A percentile compares a stretch with the other conserved stretches of the same genome.
Evolutionary conservation across 108 stramenopile genomes (phyloP).

Genomic region (Skeletonema potamos): DNA sequence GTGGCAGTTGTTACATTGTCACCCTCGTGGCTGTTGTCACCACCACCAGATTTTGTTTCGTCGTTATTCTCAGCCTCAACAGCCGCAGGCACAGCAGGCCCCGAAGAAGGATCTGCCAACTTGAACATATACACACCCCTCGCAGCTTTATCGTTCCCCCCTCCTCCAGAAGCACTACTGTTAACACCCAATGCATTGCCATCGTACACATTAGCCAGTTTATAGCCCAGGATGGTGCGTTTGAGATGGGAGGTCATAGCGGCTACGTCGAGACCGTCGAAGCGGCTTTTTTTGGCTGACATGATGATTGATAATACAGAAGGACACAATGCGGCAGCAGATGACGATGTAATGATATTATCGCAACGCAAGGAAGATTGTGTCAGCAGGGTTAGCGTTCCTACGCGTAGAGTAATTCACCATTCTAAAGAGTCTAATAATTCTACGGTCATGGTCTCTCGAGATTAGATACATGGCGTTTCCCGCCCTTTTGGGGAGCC

Average conservation of each 20-base stretch:
- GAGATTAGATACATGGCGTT: too few relatives aligned
- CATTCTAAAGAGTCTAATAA: too few relatives aligned
- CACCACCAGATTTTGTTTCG: not conserved
- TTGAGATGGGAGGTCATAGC: constrained; percentile 78
- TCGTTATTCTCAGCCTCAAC: not conserved
- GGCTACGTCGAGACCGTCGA: constrained; percentile 85
- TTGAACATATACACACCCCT: constrained; percentile 73
- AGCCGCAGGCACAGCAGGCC: constrained; percentile 10
- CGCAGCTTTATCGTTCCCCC: constrained; percentile 39
- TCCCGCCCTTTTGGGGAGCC: too few relatives aligned
- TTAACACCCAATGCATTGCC: constrained; percentile 41
- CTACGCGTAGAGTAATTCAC: too few relatives aligned
- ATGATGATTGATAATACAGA: not conserved
- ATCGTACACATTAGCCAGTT: constrained; percentile 87
- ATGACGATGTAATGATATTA: too few relatives aligned
- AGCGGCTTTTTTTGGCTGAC: constrained; percentile 69
- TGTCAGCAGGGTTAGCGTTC: too few relatives aligned
- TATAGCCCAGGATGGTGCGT: constrained; percentile 70
- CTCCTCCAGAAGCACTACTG: constrained; percentile 20
- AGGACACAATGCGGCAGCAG: too few relatives aligned
- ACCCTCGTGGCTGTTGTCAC: constrained; percentile 1
- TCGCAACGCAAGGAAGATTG: too few relatives aligned
- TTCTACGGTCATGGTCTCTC: too few relatives aligned
- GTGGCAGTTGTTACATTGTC: constrained; percentile 6
- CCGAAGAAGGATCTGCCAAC: constrained; percentile 53